Base-by-base conservation (phyloP, 2,329 filamentous ascomycete species). In the Dichotomopilus funicola region DNA sequence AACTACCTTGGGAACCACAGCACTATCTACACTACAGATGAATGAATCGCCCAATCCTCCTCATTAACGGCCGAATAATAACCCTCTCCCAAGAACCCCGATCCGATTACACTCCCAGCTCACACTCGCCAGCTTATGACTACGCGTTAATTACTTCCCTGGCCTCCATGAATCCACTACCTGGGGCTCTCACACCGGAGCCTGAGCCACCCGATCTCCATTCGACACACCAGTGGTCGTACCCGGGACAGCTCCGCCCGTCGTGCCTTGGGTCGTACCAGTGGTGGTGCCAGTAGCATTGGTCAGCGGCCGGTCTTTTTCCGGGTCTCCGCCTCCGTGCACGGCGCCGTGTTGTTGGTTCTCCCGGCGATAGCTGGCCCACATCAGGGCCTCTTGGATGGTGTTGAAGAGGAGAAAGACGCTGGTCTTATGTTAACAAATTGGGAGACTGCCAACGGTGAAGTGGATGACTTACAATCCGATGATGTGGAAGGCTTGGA, bases 301-400 rank as follows among this genome's bases (percentile, higher is more conserved):
- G 6, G 49, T 49, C 31, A 59, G 12, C 1, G 58, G 53, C 10
- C 42, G 53, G 13, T 42, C 45, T 42, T 54, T 59, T 44, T 61
- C 58, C 5, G 37, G 19, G 12, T 60, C 58, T 6, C 33, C 36
- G 19, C 19, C 19, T 27, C 19, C 19, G 19, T 27, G 19, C 19
- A 27, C 19, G 10, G n/a, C 37, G 8, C 38, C 42, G n/a, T 27
- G 9, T 6, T 6, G 11, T 4, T 35, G 31, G 34, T 42, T 35
- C 19, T 27, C 19, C 7, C 49, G 41, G 8, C 52, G 13, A 35
- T 55, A 50, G 43, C 49, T 45, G 27, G 59, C 58, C 63, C 63
- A 63, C 61, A 64, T 63, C 19, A 63, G 5, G 3, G 58, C 59
- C 43, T 64, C 63, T 5, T 59, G 44, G 42, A 64, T 57, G 11